Conservation (phyloP, 371 early-diverging fungal genomes). For the Mortierella sp. region DNA sequence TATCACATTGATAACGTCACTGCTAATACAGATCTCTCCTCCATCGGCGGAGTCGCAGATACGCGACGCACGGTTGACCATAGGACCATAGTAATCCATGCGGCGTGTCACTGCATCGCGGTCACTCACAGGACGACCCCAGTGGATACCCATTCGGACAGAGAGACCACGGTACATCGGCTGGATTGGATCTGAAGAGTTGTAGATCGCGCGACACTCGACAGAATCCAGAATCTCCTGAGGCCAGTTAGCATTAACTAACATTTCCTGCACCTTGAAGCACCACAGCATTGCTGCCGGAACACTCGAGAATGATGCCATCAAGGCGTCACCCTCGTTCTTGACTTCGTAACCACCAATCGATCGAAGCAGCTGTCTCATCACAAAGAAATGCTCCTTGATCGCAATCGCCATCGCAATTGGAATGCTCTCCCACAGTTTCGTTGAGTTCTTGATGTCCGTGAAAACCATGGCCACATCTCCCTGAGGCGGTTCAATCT, state of each 20-base stretch:
- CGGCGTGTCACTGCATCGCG: slow-evolving; percentile 91
- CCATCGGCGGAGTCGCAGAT: slow-evolving; percentile 93
- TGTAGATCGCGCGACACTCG: slow-evolving; percentile 86
- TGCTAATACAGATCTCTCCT: slow-evolving; percentile 88
- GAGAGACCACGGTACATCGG: slow-evolving; percentile 91
- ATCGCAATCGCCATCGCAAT: slow-evolving; percentile 92
- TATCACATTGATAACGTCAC: slow-evolving; percentile 74
- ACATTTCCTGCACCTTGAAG: slow-evolving; percentile 87
- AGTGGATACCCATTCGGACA: slow-evolving; percentile 97
- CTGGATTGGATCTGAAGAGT: slow-evolving; percentile 58
- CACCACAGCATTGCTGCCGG: slow-evolving; percentile 93
- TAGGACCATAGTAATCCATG: slow-evolving; percentile 98
- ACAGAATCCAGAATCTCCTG: slow-evolving; percentile 86
- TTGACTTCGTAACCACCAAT: slow-evolving; percentile 98
- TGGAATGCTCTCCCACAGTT: slow-evolving; percentile 93
- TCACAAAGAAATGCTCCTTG: slow-evolving; percentile 89
- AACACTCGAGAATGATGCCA: slow-evolving; percentile 94
- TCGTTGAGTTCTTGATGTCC: slow-evolving; percentile 95
- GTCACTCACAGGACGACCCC: slow-evolving; percentile 93
- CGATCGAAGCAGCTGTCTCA: slow-evolving; percentile 87
- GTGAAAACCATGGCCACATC: slow-evolving; percentile 95
- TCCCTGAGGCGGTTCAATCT: slow-evolving; percentile 91
- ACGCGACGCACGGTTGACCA: slow-evolving; percentile 93
- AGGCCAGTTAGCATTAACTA: slow-evolving; percentile 94
- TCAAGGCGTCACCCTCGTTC: slow-evolving; percentile 98